Evolutionary conservation across 257 asterid genomes (phyloP).

Genomic region (Solanum stenotomum): DNA sequence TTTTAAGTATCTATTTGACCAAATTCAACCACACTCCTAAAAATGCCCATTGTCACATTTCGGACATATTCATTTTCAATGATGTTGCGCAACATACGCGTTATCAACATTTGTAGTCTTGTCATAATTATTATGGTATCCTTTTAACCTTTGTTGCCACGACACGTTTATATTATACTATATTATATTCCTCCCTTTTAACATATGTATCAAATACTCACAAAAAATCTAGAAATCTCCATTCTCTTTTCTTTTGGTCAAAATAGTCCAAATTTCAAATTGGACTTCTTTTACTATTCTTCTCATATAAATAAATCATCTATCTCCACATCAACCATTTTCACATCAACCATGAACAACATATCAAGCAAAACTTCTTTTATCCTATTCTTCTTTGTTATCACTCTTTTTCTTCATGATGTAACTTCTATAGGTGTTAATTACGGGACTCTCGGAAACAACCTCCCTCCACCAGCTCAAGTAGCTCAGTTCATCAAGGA

Average conservation of each 20-base stretch:
- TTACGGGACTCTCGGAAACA: constrained; percentile 81
- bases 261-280: background rate
- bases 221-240: background rate
- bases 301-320: background rate
- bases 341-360: background rate
- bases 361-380: background rate
- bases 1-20: no score
- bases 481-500: constrained; percentile 71
- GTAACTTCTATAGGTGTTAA: constrained; percentile 65
- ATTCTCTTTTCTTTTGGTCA: background rate
- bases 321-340: background rate
- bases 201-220: background rate
- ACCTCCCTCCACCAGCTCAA: constrained; percentile 71
- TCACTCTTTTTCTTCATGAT: constrained; percentile 1
- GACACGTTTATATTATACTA: background rate
- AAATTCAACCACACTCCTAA: background rate
- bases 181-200: background rate
- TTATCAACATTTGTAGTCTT: background rate
- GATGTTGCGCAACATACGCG: background rate
- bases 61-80: background rate
- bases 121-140: background rate
- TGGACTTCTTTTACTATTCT: background rate
- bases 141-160: background rate
- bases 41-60: background rate
- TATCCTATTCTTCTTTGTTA: background rate